A percentile compares a stretch with the other conserved stretches of the same genome.
Evolutionary conservation across 2,329 filamentous ascomycete species (phyloP).

Genomic region (Exutisphaerella laricina): DNA sequence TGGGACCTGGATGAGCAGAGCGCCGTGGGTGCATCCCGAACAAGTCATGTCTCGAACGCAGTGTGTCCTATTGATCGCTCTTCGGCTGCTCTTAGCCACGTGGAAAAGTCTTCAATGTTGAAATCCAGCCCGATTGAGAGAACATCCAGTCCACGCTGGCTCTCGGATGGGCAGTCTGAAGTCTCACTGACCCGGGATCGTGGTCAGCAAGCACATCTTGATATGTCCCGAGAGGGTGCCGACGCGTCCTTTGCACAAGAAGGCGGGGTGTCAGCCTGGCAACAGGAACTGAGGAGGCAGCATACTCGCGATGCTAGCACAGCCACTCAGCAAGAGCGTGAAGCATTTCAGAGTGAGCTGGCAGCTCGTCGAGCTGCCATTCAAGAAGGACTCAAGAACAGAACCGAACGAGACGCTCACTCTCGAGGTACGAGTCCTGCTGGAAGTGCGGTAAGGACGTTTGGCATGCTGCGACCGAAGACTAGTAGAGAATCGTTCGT

Average conservation of each 20-base stretch:
- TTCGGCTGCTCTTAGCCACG: not conserved
- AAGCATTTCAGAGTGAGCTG: conserved; percentile 69
- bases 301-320: conserved; percentile 48
- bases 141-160: conserved; percentile 4
- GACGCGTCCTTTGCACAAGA: conserved; percentile 15
- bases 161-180: conserved; percentile 18
- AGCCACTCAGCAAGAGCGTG: conserved; percentile 52
- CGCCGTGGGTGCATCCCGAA: conserved; percentile 2
- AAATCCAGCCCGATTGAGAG: not conserved
- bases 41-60: conserved; percentile 7
- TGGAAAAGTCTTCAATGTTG: not conserved
- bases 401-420: conserved; percentile 50
- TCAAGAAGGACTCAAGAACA: conserved; percentile 63
- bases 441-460: conserved; percentile 46
- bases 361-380: conserved; percentile 65
- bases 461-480: conserved; percentile 61
- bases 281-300: conserved; percentile 43
- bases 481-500: conserved; percentile 62
- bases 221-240: conserved; percentile 5
- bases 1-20: conserved; percentile 48
- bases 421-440: conserved; percentile 34
- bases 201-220: conserved; percentile 1
- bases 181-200: conserved; percentile 14
- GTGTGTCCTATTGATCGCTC: conserved; percentile 17
- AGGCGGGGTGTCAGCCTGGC: conserved; percentile 37